A percentile compares a stretch with the other conserved stretches of the same genome.
Evolutionary conservation across 768 basidiomycete species (phyloP).

Genomic region (Mycena venus): DNA sequence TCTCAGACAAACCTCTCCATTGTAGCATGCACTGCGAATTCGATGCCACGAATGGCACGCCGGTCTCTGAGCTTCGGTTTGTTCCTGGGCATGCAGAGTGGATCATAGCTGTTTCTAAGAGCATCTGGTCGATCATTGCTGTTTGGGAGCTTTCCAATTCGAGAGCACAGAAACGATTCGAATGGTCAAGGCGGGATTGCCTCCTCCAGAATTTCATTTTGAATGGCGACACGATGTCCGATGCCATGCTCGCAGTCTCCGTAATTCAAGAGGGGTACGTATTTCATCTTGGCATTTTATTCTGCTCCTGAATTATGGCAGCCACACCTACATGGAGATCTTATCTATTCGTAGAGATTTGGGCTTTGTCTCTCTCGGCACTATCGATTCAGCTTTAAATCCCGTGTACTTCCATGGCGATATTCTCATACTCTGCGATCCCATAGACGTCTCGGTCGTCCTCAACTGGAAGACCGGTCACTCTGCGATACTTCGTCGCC

Average conservation of each 20-base stretch:
- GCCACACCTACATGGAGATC: conserved; percentile 49
- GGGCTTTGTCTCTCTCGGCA: conserved; percentile 46
- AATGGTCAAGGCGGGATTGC: conserved; percentile 69
- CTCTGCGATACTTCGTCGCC: conserved; percentile 58
- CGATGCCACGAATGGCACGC: conserved; percentile 52
- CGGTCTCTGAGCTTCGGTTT: conserved; percentile 68
- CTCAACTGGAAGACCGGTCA: conserved; percentile 66
- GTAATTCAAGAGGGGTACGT: conserved; percentile 62
- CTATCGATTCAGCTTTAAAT: conserved; percentile 55
- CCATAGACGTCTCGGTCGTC: conserved; percentile 55
- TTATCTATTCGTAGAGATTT: conserved; percentile 42
- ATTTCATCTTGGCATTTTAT: not conserved
- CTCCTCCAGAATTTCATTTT: conserved; percentile 66
- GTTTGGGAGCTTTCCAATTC: conserved; percentile 62
- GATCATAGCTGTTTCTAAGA: conserved; percentile 67
- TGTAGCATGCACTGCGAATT: conserved; percentile 37
- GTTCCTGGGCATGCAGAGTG: conserved; percentile 60
- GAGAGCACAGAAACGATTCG: conserved; percentile 46
- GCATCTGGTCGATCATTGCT: conserved; percentile 71
- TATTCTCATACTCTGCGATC: conserved; percentile 66
- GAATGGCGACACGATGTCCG: conserved; percentile 59
- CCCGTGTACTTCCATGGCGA: conserved; percentile 66
- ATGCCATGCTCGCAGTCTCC: conserved; percentile 66
- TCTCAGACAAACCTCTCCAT: conserved; percentile 30
- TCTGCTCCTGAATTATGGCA: conserved; percentile 39